Base-by-base conservation (phyloP, 2,329 filamentous ascomycete genomes). In the Chrysoporthe cubensis region DNA sequence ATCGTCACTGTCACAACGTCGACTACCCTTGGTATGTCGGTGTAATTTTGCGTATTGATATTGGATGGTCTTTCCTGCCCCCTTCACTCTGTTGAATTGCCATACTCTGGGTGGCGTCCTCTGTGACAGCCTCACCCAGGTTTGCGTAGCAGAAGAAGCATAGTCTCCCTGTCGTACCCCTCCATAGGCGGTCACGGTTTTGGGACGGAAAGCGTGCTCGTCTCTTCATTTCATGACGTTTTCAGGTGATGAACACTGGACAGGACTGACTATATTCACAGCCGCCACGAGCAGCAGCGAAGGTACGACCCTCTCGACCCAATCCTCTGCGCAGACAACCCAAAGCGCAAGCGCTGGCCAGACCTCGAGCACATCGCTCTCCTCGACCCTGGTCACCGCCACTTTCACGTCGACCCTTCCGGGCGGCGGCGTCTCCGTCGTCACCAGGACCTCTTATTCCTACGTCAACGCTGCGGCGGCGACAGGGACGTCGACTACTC, bases 401-500 rank as follows among this genome's bases (percentile, higher is more conserved):
- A 83, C 81, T 0, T 75, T 76, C 69, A 86, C 84, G n/a, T 82
- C 81, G 7, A 84, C 83, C 7, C 74, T 80, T 46, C 72, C 76
- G 14, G 76, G 83, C 61, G 84, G 84, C 37, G 80, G 78, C 43
- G 76, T 82, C 64, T 80, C 80, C 3, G 78, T 81, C 14, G 75
- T 85, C 61, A 85, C 83, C 13, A 79, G 79, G n/a, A 86, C 84
- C 1, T 83, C 83, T 0, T 83, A 78, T 73, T 83, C 86, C 2
- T 80, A 78, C 32, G 80, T 82, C 50, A 77, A 80, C 13, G 80
- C 82, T 1, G 65, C 40, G 11, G 65, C 34, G 16, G 59, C 72
- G 21, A 77, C 64, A 2, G 74, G 71, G 18, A 67, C 74, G 8
- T 76, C 60, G 64, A 76, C 78, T 4, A 75, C 78, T 9, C 77